Percentiles rank a stretch among this genome's conserved stretches.
Evolutionary conservation across 441 rosid species (phyloP).

Genomic region (Omphalea diandra): DNA sequence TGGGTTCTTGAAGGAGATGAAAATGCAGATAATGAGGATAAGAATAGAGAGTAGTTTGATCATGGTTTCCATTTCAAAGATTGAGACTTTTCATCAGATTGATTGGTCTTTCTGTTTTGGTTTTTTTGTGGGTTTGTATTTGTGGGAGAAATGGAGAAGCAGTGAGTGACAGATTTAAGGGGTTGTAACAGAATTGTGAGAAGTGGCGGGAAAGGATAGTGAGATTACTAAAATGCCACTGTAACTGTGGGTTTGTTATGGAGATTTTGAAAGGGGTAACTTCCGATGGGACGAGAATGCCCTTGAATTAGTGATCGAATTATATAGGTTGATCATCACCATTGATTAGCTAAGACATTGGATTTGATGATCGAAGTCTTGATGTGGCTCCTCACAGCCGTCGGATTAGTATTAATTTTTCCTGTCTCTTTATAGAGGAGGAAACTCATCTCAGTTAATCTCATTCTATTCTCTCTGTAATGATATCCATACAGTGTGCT

Average conservation of each 20-base stretch:
- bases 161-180: constrained; percentile 4
- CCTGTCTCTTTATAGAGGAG: no score
- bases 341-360: no score
- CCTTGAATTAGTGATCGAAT: no score
- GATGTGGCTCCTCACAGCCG: no score
- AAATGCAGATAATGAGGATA: constrained; percentile 36
- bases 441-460: no score
- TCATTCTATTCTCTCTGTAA: no score
- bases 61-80: constrained; percentile 20
- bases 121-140: not conserved
- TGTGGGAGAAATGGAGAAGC: not conserved
- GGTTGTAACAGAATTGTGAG: not conserved
- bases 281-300: no score
- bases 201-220: constrained; percentile 27
- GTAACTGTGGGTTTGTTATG: constrained; percentile 16
- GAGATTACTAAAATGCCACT: constrained; percentile 21
- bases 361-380: no score
- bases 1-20: constrained; percentile 32
- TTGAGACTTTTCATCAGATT: constrained; percentile 21
- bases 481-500: no score
- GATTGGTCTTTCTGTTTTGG: not conserved
- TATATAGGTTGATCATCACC: no score
- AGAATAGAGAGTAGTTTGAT: constrained; percentile 35
- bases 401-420: no score
- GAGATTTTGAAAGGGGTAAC: not conserved